Evolutionary conservation across 129 eudicot genomes (phyloP), one percentile per base, ranked within the genome.

Genomic region (Tagetes patula): DNA sequence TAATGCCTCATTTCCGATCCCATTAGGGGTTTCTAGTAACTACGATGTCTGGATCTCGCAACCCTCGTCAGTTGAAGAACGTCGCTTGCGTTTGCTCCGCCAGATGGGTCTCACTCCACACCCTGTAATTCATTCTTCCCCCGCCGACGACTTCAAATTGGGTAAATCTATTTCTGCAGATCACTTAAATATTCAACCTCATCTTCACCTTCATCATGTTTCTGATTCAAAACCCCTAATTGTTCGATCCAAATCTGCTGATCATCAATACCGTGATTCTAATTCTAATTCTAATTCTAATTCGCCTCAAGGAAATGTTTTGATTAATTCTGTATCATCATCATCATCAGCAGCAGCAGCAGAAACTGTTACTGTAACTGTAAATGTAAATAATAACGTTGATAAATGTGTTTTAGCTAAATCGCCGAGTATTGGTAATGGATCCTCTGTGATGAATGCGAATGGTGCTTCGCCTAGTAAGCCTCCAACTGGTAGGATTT

Each of bases 1-100:
- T 78, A 64, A 78, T 78, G 77, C 31, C 39, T 52, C 67, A 4
- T 68, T 71, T 40, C 73, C 79, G 54, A 67, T 74, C 75, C 84
- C 95, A 7, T 71, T 43, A 79, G 86, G 79, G 6, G 83, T 84
- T 36, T 76, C 85, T n/a, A 69, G 74, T 27, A 87, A 81, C 87
- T 94, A 87, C 77, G 98, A 88, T 65, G 82, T 90, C 52, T 94
- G 98, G 98, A 86, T 86, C 85, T 90, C 98, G 0, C 81, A 85
- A 47, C 95, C 96, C 8, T 75, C 90, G 3, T 94, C 97, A 1
- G 85, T 94, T 1, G 87, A 90, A 20, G 97, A 94, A 49, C 98
- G 98, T 70, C 96, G 97, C 14, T 41, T 83, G 53, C 89, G 91
- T 53, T 82, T 94, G 69, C 93, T 94, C 76, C 72, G 75, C 11